Conservation (phyloP, 176 grass and related monocot genomes). For the Urochloa ruziziensis region DNA sequence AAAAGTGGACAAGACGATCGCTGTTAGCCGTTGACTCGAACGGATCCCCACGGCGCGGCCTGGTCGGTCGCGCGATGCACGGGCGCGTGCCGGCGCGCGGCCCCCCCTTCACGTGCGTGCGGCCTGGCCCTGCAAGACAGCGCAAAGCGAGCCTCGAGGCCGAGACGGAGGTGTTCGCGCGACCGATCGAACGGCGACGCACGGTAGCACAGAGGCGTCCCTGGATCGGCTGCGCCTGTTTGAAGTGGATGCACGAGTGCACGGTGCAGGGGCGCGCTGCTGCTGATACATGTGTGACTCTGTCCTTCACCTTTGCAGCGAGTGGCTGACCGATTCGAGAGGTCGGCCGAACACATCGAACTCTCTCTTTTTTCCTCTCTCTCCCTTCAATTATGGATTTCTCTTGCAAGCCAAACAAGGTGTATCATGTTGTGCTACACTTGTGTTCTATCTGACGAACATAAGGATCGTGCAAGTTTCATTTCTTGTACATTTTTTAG, state of each 20-base stretch:
- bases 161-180: not conserved
- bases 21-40: constrained; percentile 34
- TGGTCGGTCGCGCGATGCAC: constrained; percentile 42
- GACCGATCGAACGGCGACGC: not conserved
- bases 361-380: too few relatives aligned
- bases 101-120: not conserved
- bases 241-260: not conserved
- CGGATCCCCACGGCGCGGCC: constrained; percentile 17
- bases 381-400: not conserved
- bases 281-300: not conserved
- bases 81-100: constrained; percentile 10
- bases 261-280: not conserved
- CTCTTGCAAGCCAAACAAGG: not conserved
- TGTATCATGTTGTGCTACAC: not conserved
- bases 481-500: too few relatives aligned
- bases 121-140: not conserved
- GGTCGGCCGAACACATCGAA: not conserved
- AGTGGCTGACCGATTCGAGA: not conserved
- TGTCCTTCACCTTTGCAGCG: not conserved
- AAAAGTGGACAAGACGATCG: not conserved
- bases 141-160: not conserved
- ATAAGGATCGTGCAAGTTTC: too few relatives aligned
- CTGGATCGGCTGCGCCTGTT: not conserved
- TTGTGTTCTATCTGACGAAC: not conserved
- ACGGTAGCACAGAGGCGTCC: not conserved